These are phyloP conservation scores for Fraxinus ornus DNA, from an alignment of 305 asterid species.

Conservation along the genomic window DNA sequence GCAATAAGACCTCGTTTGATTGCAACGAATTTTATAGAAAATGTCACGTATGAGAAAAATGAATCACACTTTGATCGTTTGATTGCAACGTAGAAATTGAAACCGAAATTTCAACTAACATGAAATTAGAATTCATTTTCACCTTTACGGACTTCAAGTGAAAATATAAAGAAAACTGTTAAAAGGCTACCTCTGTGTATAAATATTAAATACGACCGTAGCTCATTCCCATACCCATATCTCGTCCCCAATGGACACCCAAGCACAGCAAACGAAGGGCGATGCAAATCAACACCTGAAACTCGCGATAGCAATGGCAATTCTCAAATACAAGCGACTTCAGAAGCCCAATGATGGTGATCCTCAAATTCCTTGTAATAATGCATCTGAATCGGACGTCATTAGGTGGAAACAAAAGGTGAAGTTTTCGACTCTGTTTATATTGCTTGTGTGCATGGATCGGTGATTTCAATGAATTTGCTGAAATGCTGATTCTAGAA, in stretches of 20 bases:
- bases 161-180: not conserved
- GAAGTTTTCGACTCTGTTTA: not conserved
- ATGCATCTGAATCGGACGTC: slow-evolving; percentile 39
- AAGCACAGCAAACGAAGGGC: slow-evolving; percentile 19
- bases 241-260: slow-evolving; percentile 25
- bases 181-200: not conserved
- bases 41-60: no score
- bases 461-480: slow-evolving; percentile 1
- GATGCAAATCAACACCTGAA: slow-evolving; percentile 44
- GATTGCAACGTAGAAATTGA: no score
- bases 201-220: not conserved
- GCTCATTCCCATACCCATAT: not conserved
- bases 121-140: no score
- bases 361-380: slow-evolving; percentile 25
- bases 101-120: no score
- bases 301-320: slow-evolving; percentile 68
- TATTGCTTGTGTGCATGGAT: not conserved
- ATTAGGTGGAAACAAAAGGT: slow-evolving; percentile 81
- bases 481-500: slow-evolving; percentile 9
- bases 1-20: not conserved
- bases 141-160: not conserved
- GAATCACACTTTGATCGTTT: no score
- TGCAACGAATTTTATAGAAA: no score
- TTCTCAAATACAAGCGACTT: slow-evolving; percentile 55
- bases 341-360: slow-evolving; percentile 26